Evolutionary conservation across 768 basidiomycete species (phyloP).

Genomic region (Podaxis carcinomalis): DNA sequence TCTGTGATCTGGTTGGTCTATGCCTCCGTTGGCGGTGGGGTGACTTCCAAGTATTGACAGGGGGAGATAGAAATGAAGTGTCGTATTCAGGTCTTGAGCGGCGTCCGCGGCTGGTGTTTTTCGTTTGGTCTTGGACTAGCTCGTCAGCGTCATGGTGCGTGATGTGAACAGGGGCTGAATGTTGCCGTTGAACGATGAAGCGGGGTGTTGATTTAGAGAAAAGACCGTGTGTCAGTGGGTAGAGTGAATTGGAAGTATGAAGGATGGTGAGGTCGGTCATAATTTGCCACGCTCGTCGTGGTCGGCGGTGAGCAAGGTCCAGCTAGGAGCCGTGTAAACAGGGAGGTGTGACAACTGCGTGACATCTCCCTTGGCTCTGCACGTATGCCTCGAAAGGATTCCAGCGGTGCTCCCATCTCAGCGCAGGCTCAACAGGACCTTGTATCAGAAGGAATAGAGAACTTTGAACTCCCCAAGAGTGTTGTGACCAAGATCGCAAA

Average conservation of each 20-base stretch:
- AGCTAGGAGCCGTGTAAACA: neutral
- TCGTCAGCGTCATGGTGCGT: conserved; percentile 38
- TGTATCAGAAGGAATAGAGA: conserved; percentile 82
- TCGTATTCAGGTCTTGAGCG: conserved; percentile 18
- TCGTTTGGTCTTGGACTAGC: conserved; percentile 29
- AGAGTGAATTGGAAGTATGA: conserved; percentile 41
- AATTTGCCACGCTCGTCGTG: conserved; percentile 27
- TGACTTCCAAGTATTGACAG: conserved; percentile 45
- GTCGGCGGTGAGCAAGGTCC: conserved; percentile 1
- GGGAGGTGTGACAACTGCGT: neutral
- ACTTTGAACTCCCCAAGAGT: conserved; percentile 83
- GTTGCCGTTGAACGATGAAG: conserved; percentile 8
- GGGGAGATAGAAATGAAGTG: conserved; percentile 39
- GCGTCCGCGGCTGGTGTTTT: conserved; percentile 16
- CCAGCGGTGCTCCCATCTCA: conserved; percentile 46
- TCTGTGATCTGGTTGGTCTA: conserved; percentile 42
- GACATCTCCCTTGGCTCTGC: neutral
- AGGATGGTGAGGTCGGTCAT: conserved; percentile 46
- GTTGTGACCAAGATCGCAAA: conserved; percentile 84
- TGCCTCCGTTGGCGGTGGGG: conserved; percentile 26
- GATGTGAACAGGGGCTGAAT: conserved; percentile 20
- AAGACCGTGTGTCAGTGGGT: conserved; percentile 30
- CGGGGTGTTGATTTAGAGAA: conserved; percentile 23
- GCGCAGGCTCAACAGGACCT: conserved; percentile 79
- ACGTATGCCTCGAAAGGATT: conserved; percentile 70